Conservation (phyloP, 371 early-diverging fungal species). For the Chytridium lagenaria region DNA sequence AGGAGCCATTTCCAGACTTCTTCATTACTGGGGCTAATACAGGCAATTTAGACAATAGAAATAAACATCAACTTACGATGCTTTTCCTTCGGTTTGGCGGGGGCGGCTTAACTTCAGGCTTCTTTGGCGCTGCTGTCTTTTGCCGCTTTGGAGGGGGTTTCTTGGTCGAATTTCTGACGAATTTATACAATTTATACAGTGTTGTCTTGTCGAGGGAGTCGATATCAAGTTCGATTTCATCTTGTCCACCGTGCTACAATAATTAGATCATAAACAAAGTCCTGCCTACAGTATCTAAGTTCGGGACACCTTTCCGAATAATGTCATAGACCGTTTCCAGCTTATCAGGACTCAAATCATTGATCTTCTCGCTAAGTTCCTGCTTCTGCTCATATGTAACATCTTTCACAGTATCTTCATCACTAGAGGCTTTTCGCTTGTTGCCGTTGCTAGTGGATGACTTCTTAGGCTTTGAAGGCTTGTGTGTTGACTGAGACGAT, state of each 20-base stretch:
- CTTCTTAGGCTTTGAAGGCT: slow-evolving; percentile 19
- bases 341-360: slow-evolving; percentile 75
- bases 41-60: background rate
- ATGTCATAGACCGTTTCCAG: slow-evolving; percentile 82
- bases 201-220: slow-evolving; percentile 86
- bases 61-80: background rate
- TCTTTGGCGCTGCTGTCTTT: slow-evolving; percentile 14
- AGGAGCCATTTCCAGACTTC: slow-evolving; percentile 15
- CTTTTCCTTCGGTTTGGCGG: slow-evolving; percentile 13
- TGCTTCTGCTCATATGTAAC: slow-evolving; percentile 90
- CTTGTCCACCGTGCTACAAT: slow-evolving; percentile 63
- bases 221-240: slow-evolving; percentile 95
- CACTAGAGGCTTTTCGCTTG: slow-evolving; percentile 21
- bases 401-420: slow-evolving; percentile 37
- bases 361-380: slow-evolving; percentile 84
- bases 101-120: slow-evolving; percentile 3
- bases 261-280: slow-evolving; percentile 11
- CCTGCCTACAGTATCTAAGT: slow-evolving; percentile 53
- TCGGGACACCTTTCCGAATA: slow-evolving; percentile 85
- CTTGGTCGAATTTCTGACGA: slow-evolving; percentile 59
- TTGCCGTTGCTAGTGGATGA: background rate
- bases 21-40: background rate
- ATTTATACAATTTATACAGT: slow-evolving; percentile 83
- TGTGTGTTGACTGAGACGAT: background rate
- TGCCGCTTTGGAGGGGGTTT: slow-evolving; percentile 15